Base-by-base conservation (phyloP, 1,284 basidiomycete species). In the Ustilago crameri region DNA sequence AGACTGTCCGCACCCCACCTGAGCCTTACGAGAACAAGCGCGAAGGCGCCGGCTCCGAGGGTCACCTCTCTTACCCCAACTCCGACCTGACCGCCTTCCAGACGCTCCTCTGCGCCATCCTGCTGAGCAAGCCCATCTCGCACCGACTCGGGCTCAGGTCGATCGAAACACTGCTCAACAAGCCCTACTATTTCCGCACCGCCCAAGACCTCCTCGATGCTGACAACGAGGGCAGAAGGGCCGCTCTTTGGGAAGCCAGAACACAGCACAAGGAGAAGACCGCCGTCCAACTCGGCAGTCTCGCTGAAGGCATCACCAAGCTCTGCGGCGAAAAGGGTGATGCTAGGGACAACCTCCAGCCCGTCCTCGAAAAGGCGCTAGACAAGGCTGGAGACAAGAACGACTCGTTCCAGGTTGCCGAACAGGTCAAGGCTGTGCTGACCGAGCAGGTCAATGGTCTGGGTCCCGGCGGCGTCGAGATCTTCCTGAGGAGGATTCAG, bases 261-360 rank as follows among this genome's bases (percentile, higher is more conserved):
- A 76, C 74, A 2, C 74, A 74, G 54, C 74, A 76, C 27, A 76
- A 76, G 37, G 74, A 74, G 38, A 76, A 76, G 57, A 72, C 72
- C 0, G 72, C 74, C 15, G 60, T 55, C 10, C 74, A 76, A 55
- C 49, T 76, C 2, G 74, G 72, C 0, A 55, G 44, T 10, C 56
- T 76, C n/a, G 67, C 73, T 4, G 48, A 71, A 34, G 74, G 72
- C 1, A 48, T 74, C 15, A 23, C 46, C 1, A 18, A 37, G 17
- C 42, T 74, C 9, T 63, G 66, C 27, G 62, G 40, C 2, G 49
- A 52, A 1, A 40, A 40, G 1, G 41, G 42, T 5, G 56, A 60
- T 8, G 51, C 53, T 5, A 27, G 38, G 12, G 57, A 51, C 45
- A 49, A 27, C 8, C 53, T 71, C 15, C n/a, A 41, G 12, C 63